phyloP scores from a whole-genome alignment of 441 rosid species.

The Aquilaria agallochum region DNA sequence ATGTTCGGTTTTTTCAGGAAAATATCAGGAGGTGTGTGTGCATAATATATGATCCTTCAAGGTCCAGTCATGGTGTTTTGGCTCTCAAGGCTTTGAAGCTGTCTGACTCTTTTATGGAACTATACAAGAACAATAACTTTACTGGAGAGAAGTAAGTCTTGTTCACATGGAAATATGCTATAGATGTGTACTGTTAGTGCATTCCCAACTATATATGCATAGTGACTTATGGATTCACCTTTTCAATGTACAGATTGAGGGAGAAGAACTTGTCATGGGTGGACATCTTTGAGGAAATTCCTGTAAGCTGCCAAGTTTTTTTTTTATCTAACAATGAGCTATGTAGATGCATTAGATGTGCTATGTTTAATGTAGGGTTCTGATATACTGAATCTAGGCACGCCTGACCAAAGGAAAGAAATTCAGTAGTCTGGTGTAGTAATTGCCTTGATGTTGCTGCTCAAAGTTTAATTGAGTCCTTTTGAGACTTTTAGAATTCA shows the following conservation, averaged over 20 bases:
- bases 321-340: neutral
- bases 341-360: too few relatives aligned
- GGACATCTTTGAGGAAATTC: slow-evolving; percentile 98
- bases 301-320: slow-evolving; percentile 51
- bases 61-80: slow-evolving; percentile 77
- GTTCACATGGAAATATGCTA: neutral
- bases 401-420: too few relatives aligned
- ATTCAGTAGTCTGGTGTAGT: too few relatives aligned
- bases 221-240: slow-evolving; percentile 6
- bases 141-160: slow-evolving; percentile 86
- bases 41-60: slow-evolving; percentile 95
- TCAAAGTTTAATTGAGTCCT: too few relatives aligned
- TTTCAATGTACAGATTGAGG: slow-evolving; percentile 62
- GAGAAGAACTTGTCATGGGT: slow-evolving; percentile 97
- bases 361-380: too few relatives aligned
- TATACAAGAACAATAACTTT: slow-evolving; percentile 69
- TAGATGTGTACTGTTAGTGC: slow-evolving; percentile 10
- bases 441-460: too few relatives aligned
- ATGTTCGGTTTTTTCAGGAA: slow-evolving; percentile 45
- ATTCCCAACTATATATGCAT: neutral
- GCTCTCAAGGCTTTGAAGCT: slow-evolving; percentile 98
- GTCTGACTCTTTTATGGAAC: slow-evolving; percentile 94
- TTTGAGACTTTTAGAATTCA: too few relatives aligned
- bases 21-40: slow-evolving; percentile 95
- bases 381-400: too few relatives aligned